Conservation (phyloP, 352 stramenopile species). For the Chrysophaeum taylorii region DNA sequence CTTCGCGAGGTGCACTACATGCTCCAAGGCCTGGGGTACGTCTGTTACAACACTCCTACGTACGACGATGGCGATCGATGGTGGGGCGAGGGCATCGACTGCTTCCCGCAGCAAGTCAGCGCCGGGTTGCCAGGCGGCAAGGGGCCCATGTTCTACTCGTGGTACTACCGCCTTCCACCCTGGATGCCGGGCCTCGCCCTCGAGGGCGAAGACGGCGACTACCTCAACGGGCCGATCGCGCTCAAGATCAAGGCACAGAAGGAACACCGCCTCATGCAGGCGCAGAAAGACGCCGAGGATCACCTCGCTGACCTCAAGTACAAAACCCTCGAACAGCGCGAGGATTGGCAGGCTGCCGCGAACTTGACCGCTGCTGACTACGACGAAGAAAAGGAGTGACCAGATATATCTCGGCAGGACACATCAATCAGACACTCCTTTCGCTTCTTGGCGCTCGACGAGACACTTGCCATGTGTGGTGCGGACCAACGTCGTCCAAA, state of each 20-base stretch:
- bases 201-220: conserved; percentile 12
- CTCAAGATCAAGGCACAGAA: neutral
- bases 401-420: no score
- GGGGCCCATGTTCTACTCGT: conserved; percentile 13
- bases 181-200: conserved; percentile 5
- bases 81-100: conserved; percentile 13
- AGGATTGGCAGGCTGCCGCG: no score
- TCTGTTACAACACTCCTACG: neutral
- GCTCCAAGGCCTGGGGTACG: conserved; percentile 10
- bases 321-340: neutral
- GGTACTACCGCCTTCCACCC: conserved; percentile 14
- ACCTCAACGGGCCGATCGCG: neutral
- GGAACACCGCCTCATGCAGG: neutral
- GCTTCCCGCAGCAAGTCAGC: conserved; percentile 5
- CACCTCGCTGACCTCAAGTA: neutral
- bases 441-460: no score
- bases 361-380: no score
- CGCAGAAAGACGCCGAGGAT: conserved; percentile 3
- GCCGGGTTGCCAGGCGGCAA: conserved; percentile 9
- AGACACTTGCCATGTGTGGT: no score
- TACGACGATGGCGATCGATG: neutral
- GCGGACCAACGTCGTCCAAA: no score
- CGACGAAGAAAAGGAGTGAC: no score
- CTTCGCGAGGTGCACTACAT: conserved; percentile 6
- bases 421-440: no score